These are phyloP conservation scores for Tritrichomonas foetus DNA, from an alignment of 208 protist species.

Conservation along the genomic window DNA sequence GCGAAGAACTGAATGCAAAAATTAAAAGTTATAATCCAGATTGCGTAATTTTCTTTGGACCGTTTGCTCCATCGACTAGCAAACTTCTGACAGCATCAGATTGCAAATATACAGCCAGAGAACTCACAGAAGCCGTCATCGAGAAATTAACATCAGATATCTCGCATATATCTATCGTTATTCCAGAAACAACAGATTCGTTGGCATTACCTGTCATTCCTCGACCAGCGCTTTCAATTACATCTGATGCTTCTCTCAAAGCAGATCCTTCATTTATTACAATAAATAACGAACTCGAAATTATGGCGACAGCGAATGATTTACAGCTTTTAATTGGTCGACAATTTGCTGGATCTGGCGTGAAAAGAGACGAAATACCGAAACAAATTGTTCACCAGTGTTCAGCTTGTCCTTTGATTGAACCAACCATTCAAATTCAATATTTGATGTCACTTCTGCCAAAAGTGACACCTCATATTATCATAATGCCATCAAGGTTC, in stretches of 20 bases:
- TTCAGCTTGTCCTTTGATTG: neutral
- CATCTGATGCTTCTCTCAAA: neutral
- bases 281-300: neutral
- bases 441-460: neutral
- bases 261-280: neutral
- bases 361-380: neutral
- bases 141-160: neutral
- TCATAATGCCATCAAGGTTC: neutral
- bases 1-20: neutral
- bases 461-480: neutral
- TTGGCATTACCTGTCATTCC: neutral
- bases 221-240: neutral
- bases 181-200: neutral
- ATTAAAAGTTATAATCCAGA: neutral
- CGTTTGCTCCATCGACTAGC: neutral
- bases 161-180: neutral
- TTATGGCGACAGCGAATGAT: neutral
- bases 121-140: neutral
- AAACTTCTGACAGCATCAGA: neutral
- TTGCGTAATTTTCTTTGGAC: neutral
- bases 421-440: neutral
- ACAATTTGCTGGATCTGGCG: neutral
- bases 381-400: neutral
- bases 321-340: neutral
- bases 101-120: neutral